Conservation (phyloP, 2,329 filamentous ascomycete genomes). For the Chalaropsis ovoidea region DNA sequence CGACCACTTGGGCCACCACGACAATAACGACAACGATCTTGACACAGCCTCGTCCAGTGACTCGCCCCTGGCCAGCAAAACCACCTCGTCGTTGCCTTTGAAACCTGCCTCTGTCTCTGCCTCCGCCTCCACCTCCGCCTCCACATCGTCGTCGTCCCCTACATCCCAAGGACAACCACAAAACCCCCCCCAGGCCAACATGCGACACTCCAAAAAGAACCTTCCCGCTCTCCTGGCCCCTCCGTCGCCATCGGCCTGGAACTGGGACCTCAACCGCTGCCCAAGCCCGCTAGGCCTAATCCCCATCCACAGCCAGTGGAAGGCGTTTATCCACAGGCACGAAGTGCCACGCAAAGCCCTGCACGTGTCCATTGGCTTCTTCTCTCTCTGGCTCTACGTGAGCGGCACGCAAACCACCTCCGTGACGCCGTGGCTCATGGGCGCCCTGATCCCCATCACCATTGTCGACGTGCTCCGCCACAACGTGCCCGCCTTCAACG, state of each 20-base stretch:
- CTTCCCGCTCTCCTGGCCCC: slow-evolving; percentile 61
- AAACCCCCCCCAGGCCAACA: slow-evolving; percentile 3
- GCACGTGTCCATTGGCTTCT: slow-evolving; percentile 93
- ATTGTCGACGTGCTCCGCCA: slow-evolving; percentile 74
- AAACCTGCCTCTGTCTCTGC: neutral
- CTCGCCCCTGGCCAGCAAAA: slow-evolving; percentile 17
- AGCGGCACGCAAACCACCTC: slow-evolving; percentile 63
- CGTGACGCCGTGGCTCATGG: slow-evolving; percentile 77
- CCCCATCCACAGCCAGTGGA: slow-evolving; percentile 86
- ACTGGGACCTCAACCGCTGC: slow-evolving; percentile 82
- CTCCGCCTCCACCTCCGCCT: neutral
- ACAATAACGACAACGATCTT: slow-evolving; percentile 7
- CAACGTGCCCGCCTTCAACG: slow-evolving; percentile 69
- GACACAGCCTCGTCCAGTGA: slow-evolving; percentile 21
- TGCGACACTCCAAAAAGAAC: slow-evolving; percentile 27
- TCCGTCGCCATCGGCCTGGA: slow-evolving; percentile 56
- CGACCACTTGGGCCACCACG: neutral
- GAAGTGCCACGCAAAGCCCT: slow-evolving; percentile 90
- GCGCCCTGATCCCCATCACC: slow-evolving; percentile 72
- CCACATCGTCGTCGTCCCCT: neutral
- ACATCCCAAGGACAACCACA: neutral
- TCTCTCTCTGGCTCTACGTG: slow-evolving; percentile 77
- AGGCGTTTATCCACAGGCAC: slow-evolving; percentile 86
- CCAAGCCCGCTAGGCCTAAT: slow-evolving; percentile 90
- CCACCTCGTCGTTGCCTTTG: slow-evolving; percentile 1